phyloP scores from a whole-genome alignment of 2,329 filamentous ascomycete genomes.

The Metarhizium album region DNA sequence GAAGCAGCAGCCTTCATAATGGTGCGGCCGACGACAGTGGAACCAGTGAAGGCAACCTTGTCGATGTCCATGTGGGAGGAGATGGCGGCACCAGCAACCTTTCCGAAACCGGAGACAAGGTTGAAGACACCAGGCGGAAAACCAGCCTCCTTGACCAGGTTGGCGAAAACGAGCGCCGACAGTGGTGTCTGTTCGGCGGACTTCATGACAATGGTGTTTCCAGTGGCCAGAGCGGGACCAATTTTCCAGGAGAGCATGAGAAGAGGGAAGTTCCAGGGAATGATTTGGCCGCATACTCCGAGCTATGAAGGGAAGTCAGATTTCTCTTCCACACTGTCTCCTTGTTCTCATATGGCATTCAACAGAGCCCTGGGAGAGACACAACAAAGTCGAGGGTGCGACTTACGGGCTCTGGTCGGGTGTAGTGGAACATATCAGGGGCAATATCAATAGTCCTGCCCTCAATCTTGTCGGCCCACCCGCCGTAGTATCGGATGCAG shows the following conservation, averaged over 20 bases:
- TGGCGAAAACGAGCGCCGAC: conserved; percentile 53
- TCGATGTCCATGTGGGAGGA: conserved; percentile 69
- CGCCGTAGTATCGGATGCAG: conserved; percentile 64
- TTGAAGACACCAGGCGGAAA: conserved; percentile 72
- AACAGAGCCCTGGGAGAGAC: no score
- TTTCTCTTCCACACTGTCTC: not conserved
- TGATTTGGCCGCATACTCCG: conserved; percentile 78
- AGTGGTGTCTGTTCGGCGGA: conserved; percentile 68
- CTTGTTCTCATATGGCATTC: no score
- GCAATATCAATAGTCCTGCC: conserved; percentile 78
- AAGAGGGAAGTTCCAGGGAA: conserved; percentile 81
- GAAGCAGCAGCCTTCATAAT: conserved; percentile 74
- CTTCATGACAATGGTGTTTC: conserved; percentile 65
- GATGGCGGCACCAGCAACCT: conserved; percentile 65
- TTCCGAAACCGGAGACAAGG: conserved; percentile 69
- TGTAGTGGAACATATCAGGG: conserved; percentile 75
- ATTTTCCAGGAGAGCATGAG: conserved; percentile 81
- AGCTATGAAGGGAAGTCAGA: conserved; percentile 24
- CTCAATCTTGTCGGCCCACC: conserved; percentile 85
- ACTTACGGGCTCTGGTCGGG: conserved; percentile 58
- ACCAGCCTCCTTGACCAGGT: conserved; percentile 61
- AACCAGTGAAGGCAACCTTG: conserved; percentile 77
- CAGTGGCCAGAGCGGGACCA: conserved; percentile 59
- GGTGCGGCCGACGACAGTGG: conserved; percentile 58
- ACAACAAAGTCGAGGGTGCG: not conserved